Evolutionary conservation across 2,329 filamentous ascomycete genomes (phyloP).

Genomic region (Aureobasidium leucospermi): DNA sequence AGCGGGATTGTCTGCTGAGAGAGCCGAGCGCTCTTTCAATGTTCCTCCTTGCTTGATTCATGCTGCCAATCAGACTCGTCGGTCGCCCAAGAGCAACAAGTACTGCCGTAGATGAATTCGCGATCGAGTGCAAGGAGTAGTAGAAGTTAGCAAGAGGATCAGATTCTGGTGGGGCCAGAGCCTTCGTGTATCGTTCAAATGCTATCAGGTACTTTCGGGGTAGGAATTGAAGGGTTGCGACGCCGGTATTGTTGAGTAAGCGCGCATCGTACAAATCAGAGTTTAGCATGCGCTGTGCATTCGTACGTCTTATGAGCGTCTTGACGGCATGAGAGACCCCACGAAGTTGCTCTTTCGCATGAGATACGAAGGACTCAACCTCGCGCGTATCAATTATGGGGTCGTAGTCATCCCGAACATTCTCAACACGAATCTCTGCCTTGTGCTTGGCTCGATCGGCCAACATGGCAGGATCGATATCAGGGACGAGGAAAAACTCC

Average conservation of each 20-base stretch:
- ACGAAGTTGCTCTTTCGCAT: slow-evolving; percentile 83
- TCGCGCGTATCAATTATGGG: slow-evolving; percentile 74
- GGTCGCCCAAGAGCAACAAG: slow-evolving; percentile 73
- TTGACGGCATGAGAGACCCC: slow-evolving; percentile 77
- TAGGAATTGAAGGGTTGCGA: slow-evolving; percentile 57
- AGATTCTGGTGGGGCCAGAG: slow-evolving; percentile 59
- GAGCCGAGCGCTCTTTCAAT: slow-evolving; percentile 73
- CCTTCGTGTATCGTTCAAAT: slow-evolving; percentile 63
- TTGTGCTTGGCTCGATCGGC: slow-evolving; percentile 81
- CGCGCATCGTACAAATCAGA: slow-evolving; percentile 63
- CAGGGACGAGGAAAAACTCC: slow-evolving; percentile 97
- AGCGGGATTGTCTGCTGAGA: slow-evolving; percentile 65
- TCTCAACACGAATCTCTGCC: slow-evolving; percentile 73
- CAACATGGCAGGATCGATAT: slow-evolving; percentile 85
- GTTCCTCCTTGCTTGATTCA: slow-evolving; percentile 64
- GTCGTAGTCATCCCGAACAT: slow-evolving; percentile 79
- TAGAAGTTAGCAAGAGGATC: slow-evolving; percentile 69
- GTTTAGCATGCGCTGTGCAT: slow-evolving; percentile 59
- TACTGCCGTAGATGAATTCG: slow-evolving; percentile 75
- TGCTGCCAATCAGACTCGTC: slow-evolving; percentile 66
- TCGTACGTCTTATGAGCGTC: slow-evolving; percentile 71
- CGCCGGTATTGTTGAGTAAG: slow-evolving; percentile 42
- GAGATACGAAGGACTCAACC: slow-evolving; percentile 86
- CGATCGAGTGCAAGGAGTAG: slow-evolving; percentile 68
- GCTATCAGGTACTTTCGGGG: slow-evolving; percentile 61